Evolutionary conservation across 768 basidiomycete genomes (phyloP).

Genomic region (Mycena rebaudengoi): DNA sequence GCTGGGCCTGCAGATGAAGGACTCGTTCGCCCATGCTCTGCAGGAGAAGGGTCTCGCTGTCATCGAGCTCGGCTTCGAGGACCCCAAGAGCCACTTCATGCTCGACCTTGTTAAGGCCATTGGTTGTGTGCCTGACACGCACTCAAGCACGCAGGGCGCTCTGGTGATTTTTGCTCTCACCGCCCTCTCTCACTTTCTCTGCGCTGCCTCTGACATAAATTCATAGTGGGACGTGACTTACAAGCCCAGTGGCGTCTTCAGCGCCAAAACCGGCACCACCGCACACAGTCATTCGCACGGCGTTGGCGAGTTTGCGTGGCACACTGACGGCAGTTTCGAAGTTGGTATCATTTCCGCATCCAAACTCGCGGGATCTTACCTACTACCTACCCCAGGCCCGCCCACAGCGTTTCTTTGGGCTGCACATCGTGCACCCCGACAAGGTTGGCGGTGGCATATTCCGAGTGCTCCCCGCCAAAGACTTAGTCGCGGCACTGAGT

Average conservation of each 20-base stretch:
- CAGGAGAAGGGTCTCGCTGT: background rate
- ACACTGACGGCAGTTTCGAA: conserved; percentile 5
- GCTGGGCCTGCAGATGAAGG: background rate
- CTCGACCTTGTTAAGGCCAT: conserved; percentile 7
- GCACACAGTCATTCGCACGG: background rate
- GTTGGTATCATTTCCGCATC: background rate
- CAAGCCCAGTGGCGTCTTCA: background rate
- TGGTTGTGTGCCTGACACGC: background rate
- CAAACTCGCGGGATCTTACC: background rate
- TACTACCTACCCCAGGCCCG: background rate
- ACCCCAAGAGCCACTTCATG: conserved; percentile 2
- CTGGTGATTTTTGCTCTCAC: background rate
- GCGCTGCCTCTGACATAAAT: too few relatives aligned
- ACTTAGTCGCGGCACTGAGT: background rate
- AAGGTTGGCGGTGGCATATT: conserved; percentile 3
- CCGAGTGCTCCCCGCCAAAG: background rate
- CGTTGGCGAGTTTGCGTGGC: conserved; percentile 7
- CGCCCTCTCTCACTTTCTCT: background rate
- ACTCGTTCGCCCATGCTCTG: background rate
- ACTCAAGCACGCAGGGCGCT: conserved; percentile 1
- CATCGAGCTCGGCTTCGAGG: background rate
- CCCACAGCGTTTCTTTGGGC: conserved; percentile 5
- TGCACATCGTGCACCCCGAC: conserved; percentile 3
- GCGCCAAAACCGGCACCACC: background rate
- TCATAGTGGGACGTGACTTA: conserved; percentile 9